phyloP scores from a whole-genome alignment of 495 filamentous ascomycete species.

The Articulospora tetracladia region DNA sequence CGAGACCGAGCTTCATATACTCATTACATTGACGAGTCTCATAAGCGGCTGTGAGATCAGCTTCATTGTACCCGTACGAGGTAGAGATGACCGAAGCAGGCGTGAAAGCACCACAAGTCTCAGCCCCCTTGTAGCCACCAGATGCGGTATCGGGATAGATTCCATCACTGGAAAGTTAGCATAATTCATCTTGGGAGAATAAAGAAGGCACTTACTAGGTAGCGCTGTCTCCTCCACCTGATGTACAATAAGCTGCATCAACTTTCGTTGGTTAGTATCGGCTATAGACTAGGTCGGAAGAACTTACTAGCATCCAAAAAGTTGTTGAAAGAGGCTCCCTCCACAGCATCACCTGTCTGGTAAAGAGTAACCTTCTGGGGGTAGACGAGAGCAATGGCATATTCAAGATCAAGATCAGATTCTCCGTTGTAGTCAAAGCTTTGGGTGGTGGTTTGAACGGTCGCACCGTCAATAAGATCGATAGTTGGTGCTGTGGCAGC shows the following conservation, averaged over 20 bases:
- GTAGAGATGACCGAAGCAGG: slow-evolving; percentile 19
- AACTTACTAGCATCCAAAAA: slow-evolving; percentile 23
- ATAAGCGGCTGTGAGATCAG: slow-evolving; percentile 33
- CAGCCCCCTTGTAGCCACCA: slow-evolving; percentile 18
- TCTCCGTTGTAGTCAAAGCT: slow-evolving; percentile 21
- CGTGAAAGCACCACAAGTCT: slow-evolving; percentile 14
- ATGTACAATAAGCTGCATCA: slow-evolving; percentile 21
- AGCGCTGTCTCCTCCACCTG: slow-evolving; percentile 15
- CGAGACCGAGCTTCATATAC: slow-evolving; percentile 38
- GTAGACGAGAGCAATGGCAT: slow-evolving; percentile 23
- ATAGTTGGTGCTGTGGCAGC: slow-evolving; percentile 12
- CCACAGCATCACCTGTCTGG: slow-evolving; percentile 17
- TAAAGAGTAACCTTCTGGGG: slow-evolving; percentile 23
- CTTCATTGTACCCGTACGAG: slow-evolving; percentile 24
- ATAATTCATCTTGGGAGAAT: neutral
- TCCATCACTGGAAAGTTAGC: slow-evolving; percentile 13
- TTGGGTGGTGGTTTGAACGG: slow-evolving; percentile 12
- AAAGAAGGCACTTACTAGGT: slow-evolving; percentile 15
- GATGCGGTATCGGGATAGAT: slow-evolving; percentile 19
- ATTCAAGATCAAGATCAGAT: slow-evolving; percentile 22
- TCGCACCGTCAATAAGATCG: slow-evolving; percentile 21
- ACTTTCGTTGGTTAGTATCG: too few species aligned
- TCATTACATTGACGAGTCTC: slow-evolving; percentile 22
- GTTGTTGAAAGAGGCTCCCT: slow-evolving; percentile 21
- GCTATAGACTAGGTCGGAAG: too few species aligned